phyloP scores from a whole-genome alignment of 2,329 filamentous ascomycete genomes.

The Neophaeococcomyces aloes region DNA sequence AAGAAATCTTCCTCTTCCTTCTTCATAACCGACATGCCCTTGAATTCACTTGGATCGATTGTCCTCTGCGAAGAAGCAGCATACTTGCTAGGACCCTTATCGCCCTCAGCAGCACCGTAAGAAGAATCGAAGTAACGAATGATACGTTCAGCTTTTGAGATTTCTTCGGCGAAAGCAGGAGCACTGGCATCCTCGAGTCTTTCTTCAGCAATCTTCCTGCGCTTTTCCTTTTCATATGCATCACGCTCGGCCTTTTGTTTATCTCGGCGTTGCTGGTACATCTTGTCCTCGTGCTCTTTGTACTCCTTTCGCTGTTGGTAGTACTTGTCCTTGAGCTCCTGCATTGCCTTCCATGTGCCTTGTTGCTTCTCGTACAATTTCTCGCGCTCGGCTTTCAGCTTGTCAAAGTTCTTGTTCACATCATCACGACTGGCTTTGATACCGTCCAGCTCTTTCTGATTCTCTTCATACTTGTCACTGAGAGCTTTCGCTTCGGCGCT shows the following conservation, averaged over 20 bases:
- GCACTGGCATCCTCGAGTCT: slow-evolving; percentile 46
- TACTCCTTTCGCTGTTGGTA: slow-evolving; percentile 73
- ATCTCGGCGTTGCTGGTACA: slow-evolving; percentile 64
- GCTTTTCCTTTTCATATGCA: slow-evolving; percentile 38
- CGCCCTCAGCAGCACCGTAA: slow-evolving; percentile 55
- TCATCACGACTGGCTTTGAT: slow-evolving; percentile 90
- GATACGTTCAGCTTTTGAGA: slow-evolving; percentile 74
- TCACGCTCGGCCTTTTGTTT: slow-evolving; percentile 70
- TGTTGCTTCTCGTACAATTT: slow-evolving; percentile 78
- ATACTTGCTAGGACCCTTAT: slow-evolving; percentile 40
- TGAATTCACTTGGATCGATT: slow-evolving; percentile 71
- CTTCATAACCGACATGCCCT: slow-evolving; percentile 71
- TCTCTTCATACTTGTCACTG: slow-evolving; percentile 71
- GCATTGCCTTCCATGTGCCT: slow-evolving; percentile 70
- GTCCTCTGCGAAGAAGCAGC: slow-evolving; percentile 70
- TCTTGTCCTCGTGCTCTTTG: slow-evolving; percentile 72
- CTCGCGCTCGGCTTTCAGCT: slow-evolving; percentile 73
- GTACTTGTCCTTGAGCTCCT: slow-evolving; percentile 82
- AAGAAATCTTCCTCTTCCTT: slow-evolving; percentile 91
- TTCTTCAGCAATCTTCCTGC: slow-evolving; percentile 44
- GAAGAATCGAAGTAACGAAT: slow-evolving; percentile 84
- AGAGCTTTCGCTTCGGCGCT: slow-evolving; percentile 84
- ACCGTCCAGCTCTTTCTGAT: slow-evolving; percentile 76
- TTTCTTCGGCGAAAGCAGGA: slow-evolving; percentile 86
- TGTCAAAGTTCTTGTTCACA: slow-evolving; percentile 76